These are phyloP conservation scores for Infundibulicybe gibba DNA, from an alignment of 768 basidiomycete species.

Conservation along the genomic window DNA sequence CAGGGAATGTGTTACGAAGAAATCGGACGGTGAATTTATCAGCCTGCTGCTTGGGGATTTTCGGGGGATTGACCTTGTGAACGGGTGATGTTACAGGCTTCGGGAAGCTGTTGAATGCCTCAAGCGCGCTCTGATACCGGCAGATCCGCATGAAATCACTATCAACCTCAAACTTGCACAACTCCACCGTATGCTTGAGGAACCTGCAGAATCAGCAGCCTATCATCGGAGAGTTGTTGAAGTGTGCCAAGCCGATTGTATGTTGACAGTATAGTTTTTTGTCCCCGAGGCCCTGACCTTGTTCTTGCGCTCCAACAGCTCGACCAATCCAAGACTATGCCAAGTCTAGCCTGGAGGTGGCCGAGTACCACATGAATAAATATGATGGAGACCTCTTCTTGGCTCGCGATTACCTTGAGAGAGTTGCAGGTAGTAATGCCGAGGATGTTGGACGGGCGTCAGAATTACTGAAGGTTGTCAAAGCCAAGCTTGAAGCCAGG, in stretches of 20 bases:
- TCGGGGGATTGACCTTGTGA: not conserved
- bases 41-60: not conserved
- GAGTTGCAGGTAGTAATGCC: constrained; percentile 73
- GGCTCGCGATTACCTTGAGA: constrained; percentile 71
- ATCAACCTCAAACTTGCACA: constrained; percentile 74
- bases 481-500: constrained; percentile 27
- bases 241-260: constrained; percentile 62
- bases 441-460: constrained; percentile 76
- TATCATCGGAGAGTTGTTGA: constrained; percentile 83
- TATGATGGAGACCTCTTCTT: constrained; percentile 63
- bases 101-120: constrained; percentile 91
- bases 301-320: constrained; percentile 32
- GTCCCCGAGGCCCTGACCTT: too few relatives aligned
- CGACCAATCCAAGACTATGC: constrained; percentile 77
- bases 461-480: constrained; percentile 64
- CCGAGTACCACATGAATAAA: constrained; percentile 68
- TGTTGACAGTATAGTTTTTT: too few relatives aligned
- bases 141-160: constrained; percentile 71
- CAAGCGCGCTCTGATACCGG: constrained; percentile 82
- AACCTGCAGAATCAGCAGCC: constrained; percentile 63
- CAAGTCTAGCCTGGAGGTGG: constrained; percentile 81
- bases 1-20: constrained; percentile 93
- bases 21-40: constrained; percentile 63
- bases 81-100: constrained; percentile 39
- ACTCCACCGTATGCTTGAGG: constrained; percentile 64